These are phyloP conservation scores for Aethionema arabicum DNA, from an alignment of 345 rosid species.

Conservation along the genomic window DNA sequence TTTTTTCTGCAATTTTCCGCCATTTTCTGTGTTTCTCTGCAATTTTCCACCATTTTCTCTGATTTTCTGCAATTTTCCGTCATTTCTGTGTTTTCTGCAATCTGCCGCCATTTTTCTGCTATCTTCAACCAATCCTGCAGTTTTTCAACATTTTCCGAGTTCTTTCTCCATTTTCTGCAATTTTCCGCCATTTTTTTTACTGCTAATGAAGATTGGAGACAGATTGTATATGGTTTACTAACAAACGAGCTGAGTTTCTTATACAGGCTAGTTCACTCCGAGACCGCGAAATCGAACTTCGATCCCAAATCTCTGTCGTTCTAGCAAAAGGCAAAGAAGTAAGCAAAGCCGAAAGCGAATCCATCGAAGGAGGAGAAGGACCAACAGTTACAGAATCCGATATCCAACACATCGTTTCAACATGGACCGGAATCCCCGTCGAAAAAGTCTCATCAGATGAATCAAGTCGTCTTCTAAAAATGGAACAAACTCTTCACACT, in stretches of 20 bases:
- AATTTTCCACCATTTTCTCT: too few relatives aligned
- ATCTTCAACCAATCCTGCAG: too few relatives aligned
- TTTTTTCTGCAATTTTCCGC: too few relatives aligned
- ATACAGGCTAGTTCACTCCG: constrained; percentile 91
- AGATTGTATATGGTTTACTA: too few relatives aligned
- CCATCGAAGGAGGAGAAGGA: constrained; percentile 78
- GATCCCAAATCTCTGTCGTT: constrained; percentile 80
- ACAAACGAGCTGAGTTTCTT: neutral
- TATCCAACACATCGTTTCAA: constrained; percentile 89
- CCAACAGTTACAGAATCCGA: constrained; percentile 80
- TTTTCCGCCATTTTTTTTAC: too few relatives aligned
- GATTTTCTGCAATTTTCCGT: too few relatives aligned
- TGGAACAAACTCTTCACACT: constrained; percentile 94
- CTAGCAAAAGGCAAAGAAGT: constrained; percentile 89
- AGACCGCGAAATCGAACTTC: constrained; percentile 92
- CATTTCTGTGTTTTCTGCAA: too few relatives aligned
- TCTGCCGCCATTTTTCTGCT: too few relatives aligned
- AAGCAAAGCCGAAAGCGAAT: constrained; percentile 91
- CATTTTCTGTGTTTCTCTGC: too few relatives aligned
- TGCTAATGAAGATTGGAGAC: too few relatives aligned
- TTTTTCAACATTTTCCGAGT: too few relatives aligned
- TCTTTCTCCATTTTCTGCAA: too few relatives aligned
- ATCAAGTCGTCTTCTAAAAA: constrained; percentile 87
- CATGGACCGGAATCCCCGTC: constrained; percentile 99
- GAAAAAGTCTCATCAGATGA: constrained; percentile 97